Conservation (phyloP, 2,329 filamentous ascomycete genomes). For the Didymella glomerata region DNA sequence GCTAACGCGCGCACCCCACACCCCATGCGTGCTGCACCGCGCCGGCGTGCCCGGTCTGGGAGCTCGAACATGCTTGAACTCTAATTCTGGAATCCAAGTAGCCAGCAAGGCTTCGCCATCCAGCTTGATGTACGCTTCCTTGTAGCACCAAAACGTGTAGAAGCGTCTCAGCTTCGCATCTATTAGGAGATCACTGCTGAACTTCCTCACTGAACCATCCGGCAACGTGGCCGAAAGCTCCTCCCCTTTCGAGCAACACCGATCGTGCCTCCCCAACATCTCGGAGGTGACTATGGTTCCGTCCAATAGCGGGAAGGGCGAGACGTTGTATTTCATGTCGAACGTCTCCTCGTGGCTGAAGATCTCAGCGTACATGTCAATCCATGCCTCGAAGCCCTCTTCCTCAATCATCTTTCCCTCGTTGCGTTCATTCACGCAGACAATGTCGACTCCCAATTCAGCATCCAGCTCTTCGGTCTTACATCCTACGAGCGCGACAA, state of each 20-base stretch:
- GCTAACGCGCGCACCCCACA: slow-evolving; percentile 57
- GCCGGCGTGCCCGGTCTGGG: slow-evolving; percentile 51
- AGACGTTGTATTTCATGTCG: slow-evolving; percentile 66
- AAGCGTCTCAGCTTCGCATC: slow-evolving; percentile 74
- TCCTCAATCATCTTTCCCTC: slow-evolving; percentile 66
- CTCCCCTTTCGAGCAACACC: slow-evolving; percentile 52
- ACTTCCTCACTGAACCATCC: slow-evolving; percentile 46
- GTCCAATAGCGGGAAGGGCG: slow-evolving; percentile 53
- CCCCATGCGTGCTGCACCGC: slow-evolving; percentile 54
- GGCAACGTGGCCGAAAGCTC: slow-evolving; percentile 51
- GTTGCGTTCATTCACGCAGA: slow-evolving; percentile 75
- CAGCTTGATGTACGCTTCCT: slow-evolving; percentile 85
- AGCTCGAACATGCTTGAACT: slow-evolving; percentile 71
- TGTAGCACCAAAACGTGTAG: slow-evolving; percentile 80
- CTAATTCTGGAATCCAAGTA: slow-evolving; percentile 73
- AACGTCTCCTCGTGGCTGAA: slow-evolving; percentile 69
- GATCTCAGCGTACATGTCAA: slow-evolving; percentile 76
- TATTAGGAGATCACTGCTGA: slow-evolving; percentile 58
- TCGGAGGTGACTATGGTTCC: slow-evolving; percentile 52
- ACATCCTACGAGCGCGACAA: slow-evolving; percentile 71
- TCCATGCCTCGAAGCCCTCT: slow-evolving; percentile 71
- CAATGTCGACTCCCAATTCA: slow-evolving; percentile 77
- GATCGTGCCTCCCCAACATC: slow-evolving; percentile 55
- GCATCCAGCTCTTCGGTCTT: slow-evolving; percentile 42
- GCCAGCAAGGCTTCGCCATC: slow-evolving; percentile 80